Percentiles rank a stretch among this genome's conserved stretches.
phyloP scores from a whole-genome alignment of 257 asterid genomes.

The Solanum chmielewskii region DNA sequence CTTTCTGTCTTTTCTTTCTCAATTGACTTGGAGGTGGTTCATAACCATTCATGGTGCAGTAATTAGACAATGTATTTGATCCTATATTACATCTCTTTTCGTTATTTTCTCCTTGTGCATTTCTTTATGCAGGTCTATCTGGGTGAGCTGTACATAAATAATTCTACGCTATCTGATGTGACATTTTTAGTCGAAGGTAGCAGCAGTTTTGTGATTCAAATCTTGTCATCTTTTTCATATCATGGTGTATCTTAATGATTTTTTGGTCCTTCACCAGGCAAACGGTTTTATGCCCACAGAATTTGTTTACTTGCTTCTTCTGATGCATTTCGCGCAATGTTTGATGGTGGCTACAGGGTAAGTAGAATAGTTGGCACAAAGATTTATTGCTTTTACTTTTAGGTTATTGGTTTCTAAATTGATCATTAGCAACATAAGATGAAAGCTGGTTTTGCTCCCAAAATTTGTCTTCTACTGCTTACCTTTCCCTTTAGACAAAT shows the following conservation, averaged over 20 bases:
- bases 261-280: conserved; percentile 16
- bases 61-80: not conserved
- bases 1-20: not conserved
- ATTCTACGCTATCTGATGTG: conserved; percentile 82
- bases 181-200: conserved; percentile 94
- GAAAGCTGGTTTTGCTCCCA: not conserved
- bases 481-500: not conserved
- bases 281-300: conserved; percentile 91
- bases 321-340: conserved; percentile 97
- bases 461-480: not conserved
- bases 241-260: not conserved
- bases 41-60: not conserved
- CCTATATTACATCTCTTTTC: not conserved
- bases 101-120: not conserved
- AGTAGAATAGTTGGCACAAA: conserved; percentile 5
- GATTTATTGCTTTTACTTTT: not conserved
- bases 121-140: conserved; percentile 67
- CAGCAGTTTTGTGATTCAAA: not conserved
- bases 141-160: conserved; percentile 92
- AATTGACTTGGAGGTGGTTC: not conserved
- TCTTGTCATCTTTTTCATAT: not conserved
- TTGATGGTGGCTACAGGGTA: conserved; percentile 99
- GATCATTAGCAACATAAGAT: not conserved
- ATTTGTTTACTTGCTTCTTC: conserved; percentile 95
- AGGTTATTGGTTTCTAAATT: not conserved